These are phyloP conservation scores for Claviceps cyperi DNA, from an alignment of 2,329 filamentous ascomycete genomes.

Conservation along the genomic window DNA sequence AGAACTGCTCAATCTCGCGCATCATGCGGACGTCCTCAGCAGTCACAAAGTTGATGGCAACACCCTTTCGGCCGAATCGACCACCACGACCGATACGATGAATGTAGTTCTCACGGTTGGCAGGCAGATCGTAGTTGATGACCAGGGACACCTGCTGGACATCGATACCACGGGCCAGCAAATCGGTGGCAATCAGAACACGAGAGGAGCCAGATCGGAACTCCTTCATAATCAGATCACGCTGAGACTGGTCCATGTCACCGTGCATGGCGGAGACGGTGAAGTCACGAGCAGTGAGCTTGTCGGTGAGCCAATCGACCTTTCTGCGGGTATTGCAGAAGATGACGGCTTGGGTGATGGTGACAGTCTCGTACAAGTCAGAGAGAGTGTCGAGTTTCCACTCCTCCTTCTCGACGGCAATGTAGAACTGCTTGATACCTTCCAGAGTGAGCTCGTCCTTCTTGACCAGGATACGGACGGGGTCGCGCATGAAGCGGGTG, in stretches of 20 bases:
- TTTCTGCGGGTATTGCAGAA: slow-evolving; percentile 99
- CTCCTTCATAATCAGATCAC: slow-evolving; percentile 99
- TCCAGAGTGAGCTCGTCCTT: slow-evolving; percentile 98
- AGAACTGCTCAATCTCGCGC: slow-evolving; percentile 99
- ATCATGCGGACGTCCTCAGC: slow-evolving; percentile 99
- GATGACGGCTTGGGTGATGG: slow-evolving; percentile 98
- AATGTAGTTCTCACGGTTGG: slow-evolving; percentile 99
- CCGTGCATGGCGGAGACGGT: slow-evolving; percentile 99
- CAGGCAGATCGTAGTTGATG: slow-evolving; percentile 99
- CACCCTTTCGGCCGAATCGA: slow-evolving; percentile 99
- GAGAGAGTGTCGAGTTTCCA: slow-evolving; percentile 99
- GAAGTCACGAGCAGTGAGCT: slow-evolving; percentile 97
- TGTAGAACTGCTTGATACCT: slow-evolving; percentile 99
- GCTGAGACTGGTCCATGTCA: slow-evolving; percentile 96
- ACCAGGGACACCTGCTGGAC: slow-evolving; percentile 98
- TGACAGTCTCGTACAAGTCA: slow-evolving; percentile 97
- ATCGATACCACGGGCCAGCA: slow-evolving; percentile 98
- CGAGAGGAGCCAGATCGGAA: slow-evolving; percentile 97
- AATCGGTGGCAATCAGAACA: slow-evolving; percentile 95
- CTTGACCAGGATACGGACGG: slow-evolving; percentile 97
- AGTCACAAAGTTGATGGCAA: slow-evolving; percentile 99
- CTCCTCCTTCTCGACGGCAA: slow-evolving; percentile 99
- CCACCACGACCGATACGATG: slow-evolving; percentile 98
- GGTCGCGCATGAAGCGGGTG: slow-evolving; percentile 99
- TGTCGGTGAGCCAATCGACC: slow-evolving; percentile 99